These are phyloP conservation scores for Adansonia digitata DNA, from an alignment of 345 rosid genomes.

Conservation along the genomic window DNA sequence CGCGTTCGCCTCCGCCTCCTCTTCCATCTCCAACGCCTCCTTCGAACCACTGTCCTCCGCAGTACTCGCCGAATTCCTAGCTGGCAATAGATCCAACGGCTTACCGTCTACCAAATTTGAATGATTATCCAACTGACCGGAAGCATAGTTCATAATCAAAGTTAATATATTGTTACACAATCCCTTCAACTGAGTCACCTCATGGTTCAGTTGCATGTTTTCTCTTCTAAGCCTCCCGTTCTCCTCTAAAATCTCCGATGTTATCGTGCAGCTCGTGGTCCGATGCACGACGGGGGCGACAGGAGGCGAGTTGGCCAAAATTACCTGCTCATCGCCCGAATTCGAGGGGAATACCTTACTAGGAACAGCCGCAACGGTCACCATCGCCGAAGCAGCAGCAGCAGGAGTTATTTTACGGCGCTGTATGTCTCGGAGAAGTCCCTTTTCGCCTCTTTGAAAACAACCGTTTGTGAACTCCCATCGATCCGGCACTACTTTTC, in stretches of 20 bases:
- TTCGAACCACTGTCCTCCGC: conserved; percentile 6
- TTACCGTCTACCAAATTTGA: conserved; percentile 33
- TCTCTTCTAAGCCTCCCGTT: conserved; percentile 75
- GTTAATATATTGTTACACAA: conserved; percentile 56
- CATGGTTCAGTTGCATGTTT: conserved; percentile 57
- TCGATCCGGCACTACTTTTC: conserved; percentile 88
- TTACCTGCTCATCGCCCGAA: conserved; percentile 76
- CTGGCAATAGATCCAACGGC: conserved; percentile 41
- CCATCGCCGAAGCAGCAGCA: conserved; percentile 11
- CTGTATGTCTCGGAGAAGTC: conserved; percentile 73
- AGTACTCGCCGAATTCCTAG: conserved; percentile 24
- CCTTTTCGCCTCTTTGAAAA: conserved; percentile 73
- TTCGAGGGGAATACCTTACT: conserved; percentile 49
- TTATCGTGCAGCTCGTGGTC: conserved; percentile 64
- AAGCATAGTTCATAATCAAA: conserved; percentile 56
- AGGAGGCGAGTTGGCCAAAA: conserved; percentile 66
- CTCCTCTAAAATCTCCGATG: conserved; percentile 73
- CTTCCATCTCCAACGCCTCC: conserved; percentile 21
- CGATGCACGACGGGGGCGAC: conserved; percentile 27
- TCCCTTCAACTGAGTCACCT: conserved; percentile 59
- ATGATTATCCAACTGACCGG: conserved; percentile 36
- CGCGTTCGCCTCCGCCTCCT: conserved; percentile 26
- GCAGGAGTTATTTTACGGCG: conserved; percentile 65
- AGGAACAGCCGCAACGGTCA: conserved; percentile 24
- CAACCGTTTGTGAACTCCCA: conserved; percentile 92